These are phyloP conservation scores for Aspergillus sp. DNA, from an alignment of 2,329 filamentous ascomycete genomes.

Conservation along the genomic window DNA sequence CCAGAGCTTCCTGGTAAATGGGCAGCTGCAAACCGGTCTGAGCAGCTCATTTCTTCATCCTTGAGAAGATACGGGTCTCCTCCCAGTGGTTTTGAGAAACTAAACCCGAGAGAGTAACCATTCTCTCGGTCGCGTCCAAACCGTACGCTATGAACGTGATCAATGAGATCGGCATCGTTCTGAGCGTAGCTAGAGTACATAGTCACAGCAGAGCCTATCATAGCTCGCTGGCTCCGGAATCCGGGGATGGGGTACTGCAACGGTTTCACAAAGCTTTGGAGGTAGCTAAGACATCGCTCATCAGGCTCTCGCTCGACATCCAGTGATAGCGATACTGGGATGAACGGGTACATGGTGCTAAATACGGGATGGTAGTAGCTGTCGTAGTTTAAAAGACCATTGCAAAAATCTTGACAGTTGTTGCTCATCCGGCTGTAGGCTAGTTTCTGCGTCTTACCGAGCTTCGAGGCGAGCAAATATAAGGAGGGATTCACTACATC, in stretches of 20 bases:
- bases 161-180: conserved; percentile 15
- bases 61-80: conserved; percentile 12
- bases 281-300: conserved; percentile 6
- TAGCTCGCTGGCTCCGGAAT: conserved; percentile 1
- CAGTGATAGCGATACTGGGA: conserved; percentile 6
- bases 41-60: conserved; percentile 18
- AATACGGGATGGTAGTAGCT: conserved; percentile 2
- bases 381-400: conserved; percentile 8
- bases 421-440: conserved; percentile 16
- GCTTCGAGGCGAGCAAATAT: conserved; percentile 7
- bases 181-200: conserved; percentile 13
- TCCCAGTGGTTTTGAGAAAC: background rate
- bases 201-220: conserved; percentile 12
- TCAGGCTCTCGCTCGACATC: conserved; percentile 3
- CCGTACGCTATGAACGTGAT: conserved; percentile 12
- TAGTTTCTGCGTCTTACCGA: conserved; percentile 14
- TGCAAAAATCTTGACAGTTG: conserved; percentile 17
- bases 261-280: conserved; percentile 13
- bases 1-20: background rate
- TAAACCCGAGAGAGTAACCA: background rate
- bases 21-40: conserved; percentile 6
- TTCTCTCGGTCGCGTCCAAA: conserved; percentile 4
- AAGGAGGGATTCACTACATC: conserved; percentile 3
- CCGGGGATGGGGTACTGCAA: conserved; percentile 12
- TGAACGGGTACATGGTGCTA: conserved; percentile 11